Conservation (phyloP, 306 rosid genomes). For the Lathyrus sativus region DNA sequence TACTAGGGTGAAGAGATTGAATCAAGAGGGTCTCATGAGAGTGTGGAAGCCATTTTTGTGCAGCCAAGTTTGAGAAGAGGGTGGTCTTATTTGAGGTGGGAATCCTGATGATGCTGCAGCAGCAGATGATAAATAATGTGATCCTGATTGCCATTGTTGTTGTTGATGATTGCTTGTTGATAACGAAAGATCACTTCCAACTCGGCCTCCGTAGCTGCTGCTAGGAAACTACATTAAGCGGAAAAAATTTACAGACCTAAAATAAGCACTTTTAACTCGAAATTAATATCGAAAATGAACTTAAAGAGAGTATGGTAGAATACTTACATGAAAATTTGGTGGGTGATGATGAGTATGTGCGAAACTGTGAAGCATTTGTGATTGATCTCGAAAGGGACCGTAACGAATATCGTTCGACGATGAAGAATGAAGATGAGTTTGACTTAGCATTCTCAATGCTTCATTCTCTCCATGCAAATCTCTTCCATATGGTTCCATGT, state of each 20-base stretch:
- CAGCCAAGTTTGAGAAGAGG: slow-evolving; percentile 61
- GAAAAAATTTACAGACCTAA: neutral
- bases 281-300: neutral
- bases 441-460: slow-evolving; percentile 56
- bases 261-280: neutral
- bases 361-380: slow-evolving; percentile 54
- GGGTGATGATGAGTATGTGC: slow-evolving; percentile 42
- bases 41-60: slow-evolving; percentile 72
- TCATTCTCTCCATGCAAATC: slow-evolving; percentile 57
- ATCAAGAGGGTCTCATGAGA: slow-evolving; percentile 61
- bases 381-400: slow-evolving; percentile 50
- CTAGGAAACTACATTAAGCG: slow-evolving; percentile 55
- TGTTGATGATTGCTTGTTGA: slow-evolving; percentile 54
- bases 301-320: neutral
- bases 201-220: slow-evolving; percentile 68
- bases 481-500: slow-evolving; percentile 42
- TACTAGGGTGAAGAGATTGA: neutral
- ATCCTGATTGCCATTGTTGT: slow-evolving; percentile 58
- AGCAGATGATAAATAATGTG: slow-evolving; percentile 60
- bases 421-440: slow-evolving; percentile 59
- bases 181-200: slow-evolving; percentile 69
- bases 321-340: slow-evolving; percentile 66
- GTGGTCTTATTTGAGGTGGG: slow-evolving; percentile 68
- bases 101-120: slow-evolving; percentile 99
- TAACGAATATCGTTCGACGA: slow-evolving; percentile 50